Evolutionary conservation across 495 filamentous ascomycete species (phyloP), one percentile per base, ranked within the genome.

Genomic region (Podospora australis): DNA sequence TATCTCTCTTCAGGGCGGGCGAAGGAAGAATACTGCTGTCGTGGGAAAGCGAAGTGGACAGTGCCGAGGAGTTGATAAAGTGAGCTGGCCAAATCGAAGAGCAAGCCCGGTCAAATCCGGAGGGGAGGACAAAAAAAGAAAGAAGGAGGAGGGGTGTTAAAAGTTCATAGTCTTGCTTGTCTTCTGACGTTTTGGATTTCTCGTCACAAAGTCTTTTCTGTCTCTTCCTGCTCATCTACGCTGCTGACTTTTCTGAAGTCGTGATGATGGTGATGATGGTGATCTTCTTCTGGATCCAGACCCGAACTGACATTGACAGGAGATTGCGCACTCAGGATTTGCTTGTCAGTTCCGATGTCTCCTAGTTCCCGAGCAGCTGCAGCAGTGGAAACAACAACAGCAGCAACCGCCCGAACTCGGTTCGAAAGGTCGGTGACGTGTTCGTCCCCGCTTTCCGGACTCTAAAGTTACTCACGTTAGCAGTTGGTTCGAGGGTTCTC

Each of bases 401-500:
- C 49, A 39, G 50, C 57, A 20, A 85, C 59, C 46, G 65, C 69
- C 60, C 79, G 67, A 34, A 81, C 69, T 50, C 82, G 70, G 46
- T 70, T 55, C 16, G 78, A 78, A 53, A 87, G 59, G 39, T 80
- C 77, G 17, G 68, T 73, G 22, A 99, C 79, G 76, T 99, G 91
- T 46, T 74, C 78, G 73, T 99, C 94, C 8, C 81, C 87, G 58
- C 81, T 88, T 36, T 87, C 90, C 9, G 77, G 66, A 47, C 88
- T 85, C n/a, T n/a, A n/a, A n/a, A n/a, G n/a, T n/a, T n/a, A n/a
- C n/a, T n/a, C n/a, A n/a, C n/a, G n/a, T n/a, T n/a, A n/a, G n/a
- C n/a, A n/a, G n/a, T n/a, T n/a, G n/a, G n/a, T n/a, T n/a, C n/a
- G n/a, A n/a, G n/a, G n/a, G n/a, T n/a, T n/a, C n/a, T n/a, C n/a